Evolutionary conservation across 169 alveolate genomes (phyloP).

Genomic region (Plasmodium yoelii): DNA sequence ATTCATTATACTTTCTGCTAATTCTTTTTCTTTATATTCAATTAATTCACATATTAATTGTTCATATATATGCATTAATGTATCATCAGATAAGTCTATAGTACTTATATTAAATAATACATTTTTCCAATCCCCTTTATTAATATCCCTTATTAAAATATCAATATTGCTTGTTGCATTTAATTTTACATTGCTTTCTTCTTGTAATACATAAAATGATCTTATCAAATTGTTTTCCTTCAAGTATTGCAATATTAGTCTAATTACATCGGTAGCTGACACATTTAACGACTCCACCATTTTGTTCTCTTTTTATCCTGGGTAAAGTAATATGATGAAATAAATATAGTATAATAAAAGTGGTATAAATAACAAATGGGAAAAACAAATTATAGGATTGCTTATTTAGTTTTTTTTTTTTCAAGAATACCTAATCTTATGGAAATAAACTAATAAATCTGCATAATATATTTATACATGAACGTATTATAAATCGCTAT

Average conservation of each 20-base stretch:
- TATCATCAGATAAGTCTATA: conserved; percentile 82
- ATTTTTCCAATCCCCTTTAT: conserved; percentile 86
- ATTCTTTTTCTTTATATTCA: conserved; percentile 80
- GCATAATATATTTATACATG: too few species aligned
- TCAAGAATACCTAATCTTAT: too few species aligned
- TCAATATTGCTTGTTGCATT: conserved; percentile 84
- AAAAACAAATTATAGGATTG: too few species aligned
- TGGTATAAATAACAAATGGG: too few species aligned
- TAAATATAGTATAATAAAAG: too few species aligned
- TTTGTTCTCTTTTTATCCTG: neutral
- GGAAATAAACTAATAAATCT: too few species aligned
- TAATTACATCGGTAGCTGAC: conserved; percentile 67
- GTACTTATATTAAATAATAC: conserved; percentile 83
- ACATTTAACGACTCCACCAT: conserved; percentile 36
- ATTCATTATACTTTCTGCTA: conserved; percentile 78
- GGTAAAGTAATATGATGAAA: too few species aligned
- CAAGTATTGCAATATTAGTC: conserved; percentile 83
- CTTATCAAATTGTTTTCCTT: conserved; percentile 82
- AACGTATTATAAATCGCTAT: too few species aligned
- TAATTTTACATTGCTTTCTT: conserved; percentile 83
- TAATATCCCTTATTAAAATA: conserved; percentile 80
- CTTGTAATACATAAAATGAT: conserved; percentile 83
- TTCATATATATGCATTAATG: conserved; percentile 81
- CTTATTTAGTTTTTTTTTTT: too few species aligned
- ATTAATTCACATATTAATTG: conserved; percentile 85